These are phyloP conservation scores for Nicotiana noctiflora DNA, from an alignment of 257 asterid species.

Conservation along the genomic window DNA sequence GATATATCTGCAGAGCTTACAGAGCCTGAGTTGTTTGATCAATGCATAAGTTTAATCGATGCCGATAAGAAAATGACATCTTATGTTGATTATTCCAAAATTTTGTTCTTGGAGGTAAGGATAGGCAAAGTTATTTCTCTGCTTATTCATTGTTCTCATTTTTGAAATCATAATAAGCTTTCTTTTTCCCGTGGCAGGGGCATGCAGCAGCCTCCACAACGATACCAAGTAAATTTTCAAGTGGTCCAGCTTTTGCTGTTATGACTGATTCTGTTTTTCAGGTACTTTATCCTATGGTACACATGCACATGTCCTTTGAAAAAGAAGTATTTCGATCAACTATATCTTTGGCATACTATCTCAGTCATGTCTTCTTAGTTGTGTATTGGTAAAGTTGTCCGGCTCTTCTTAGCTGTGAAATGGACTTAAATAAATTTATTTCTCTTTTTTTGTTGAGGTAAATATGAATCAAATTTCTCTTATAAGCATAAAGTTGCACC, in stretches of 20 bases:
- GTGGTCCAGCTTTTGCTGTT: slow-evolving; percentile 35
- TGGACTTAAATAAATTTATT: no score
- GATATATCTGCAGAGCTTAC: slow-evolving; percentile 82
- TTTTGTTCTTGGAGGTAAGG: slow-evolving; percentile 63
- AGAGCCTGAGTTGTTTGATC: slow-evolving; percentile 56
- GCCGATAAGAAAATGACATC: slow-evolving; percentile 31
- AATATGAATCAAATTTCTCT: neutral
- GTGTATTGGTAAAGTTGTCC: neutral
- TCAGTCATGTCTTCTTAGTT: no score
- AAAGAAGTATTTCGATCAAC: neutral
- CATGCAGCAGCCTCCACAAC: slow-evolving; percentile 22
- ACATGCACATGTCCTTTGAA: neutral
- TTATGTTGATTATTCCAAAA: slow-evolving; percentile 36
- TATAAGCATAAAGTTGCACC: neutral
- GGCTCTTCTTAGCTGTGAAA: no score
- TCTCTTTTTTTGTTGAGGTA: no score
- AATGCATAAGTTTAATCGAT: slow-evolving; percentile 47
- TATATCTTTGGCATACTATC: neutral
- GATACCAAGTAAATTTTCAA: slow-evolving; percentile 25
- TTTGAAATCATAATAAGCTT: neutral
- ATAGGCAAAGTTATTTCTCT: neutral
- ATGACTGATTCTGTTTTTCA: slow-evolving; percentile 57
- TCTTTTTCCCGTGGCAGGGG: slow-evolving; percentile 35
- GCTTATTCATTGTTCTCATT: neutral
- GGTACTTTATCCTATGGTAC: slow-evolving; percentile 33